Evolutionary conservation across 257 asterid species (phyloP).

Genomic region (Haberlea rhodopensis): DNA sequence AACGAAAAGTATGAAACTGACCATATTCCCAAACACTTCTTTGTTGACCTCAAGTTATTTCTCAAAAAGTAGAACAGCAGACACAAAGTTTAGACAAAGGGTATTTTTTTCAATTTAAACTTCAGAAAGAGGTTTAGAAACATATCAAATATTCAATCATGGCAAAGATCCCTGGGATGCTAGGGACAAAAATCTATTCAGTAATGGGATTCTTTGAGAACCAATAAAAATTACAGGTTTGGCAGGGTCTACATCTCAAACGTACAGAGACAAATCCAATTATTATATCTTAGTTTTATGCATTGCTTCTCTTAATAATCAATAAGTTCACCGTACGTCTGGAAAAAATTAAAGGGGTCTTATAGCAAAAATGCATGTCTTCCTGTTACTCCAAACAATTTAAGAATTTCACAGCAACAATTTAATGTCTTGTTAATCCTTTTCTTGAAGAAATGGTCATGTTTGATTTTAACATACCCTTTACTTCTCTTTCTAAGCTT

Average conservation of each 20-base stretch:
- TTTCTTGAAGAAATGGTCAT: too few relatives aligned
- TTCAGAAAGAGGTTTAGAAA: neutral
- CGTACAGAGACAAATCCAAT: neutral
- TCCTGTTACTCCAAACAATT: too few relatives aligned
- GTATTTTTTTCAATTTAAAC: neutral
- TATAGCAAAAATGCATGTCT: neutral
- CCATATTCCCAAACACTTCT: neutral
- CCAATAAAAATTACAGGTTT: neutral
- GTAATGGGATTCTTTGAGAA: neutral
- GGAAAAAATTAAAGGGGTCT: neutral
- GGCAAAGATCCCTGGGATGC: neutral
- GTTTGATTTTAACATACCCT: too few relatives aligned
- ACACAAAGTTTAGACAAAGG: neutral
- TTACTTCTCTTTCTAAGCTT: too few relatives aligned
- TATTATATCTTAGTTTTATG: neutral
- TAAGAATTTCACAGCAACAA: too few relatives aligned
- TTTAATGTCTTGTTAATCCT: too few relatives aligned
- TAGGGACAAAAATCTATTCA: neutral
- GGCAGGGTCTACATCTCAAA: neutral
- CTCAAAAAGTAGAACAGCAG: neutral
- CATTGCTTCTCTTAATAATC: neutral
- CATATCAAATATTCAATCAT: neutral
- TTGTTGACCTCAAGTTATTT: neutral
- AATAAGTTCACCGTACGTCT: neutral
- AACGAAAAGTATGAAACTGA: neutral